phyloP scores from a whole-genome alignment of 257 asterid genomes.

The Plantago elongata region DNA sequence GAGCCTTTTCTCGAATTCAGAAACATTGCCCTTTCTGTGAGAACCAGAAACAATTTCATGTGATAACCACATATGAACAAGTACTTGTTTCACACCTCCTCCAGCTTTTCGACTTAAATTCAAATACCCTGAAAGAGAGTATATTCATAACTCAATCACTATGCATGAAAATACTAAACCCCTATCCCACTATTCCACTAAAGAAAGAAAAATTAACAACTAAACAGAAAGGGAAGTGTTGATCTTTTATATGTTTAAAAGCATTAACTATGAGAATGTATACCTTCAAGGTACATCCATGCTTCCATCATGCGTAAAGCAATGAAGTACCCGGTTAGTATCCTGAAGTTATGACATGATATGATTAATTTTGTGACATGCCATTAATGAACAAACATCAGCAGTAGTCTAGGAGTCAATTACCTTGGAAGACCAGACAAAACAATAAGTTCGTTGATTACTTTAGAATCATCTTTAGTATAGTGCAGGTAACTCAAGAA shows the following conservation, averaged over 20 bases:
- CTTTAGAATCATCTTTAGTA: constrained; percentile 76
- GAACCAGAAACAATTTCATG: constrained; percentile 66
- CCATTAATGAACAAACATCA: neutral
- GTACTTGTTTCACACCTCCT: constrained; percentile 86
- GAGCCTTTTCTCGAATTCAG: constrained; percentile 73
- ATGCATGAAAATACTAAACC: too few species aligned
- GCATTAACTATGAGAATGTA: neutral
- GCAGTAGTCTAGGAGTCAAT: constrained; percentile 1
- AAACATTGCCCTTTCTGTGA: constrained; percentile 78
- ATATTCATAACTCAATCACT: too few species aligned
- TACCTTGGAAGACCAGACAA: constrained; percentile 94
- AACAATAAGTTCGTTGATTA: constrained; percentile 72
- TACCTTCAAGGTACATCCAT: constrained; percentile 85
- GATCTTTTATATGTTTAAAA: neutral
- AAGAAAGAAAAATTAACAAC: too few species aligned
- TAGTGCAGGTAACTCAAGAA: neutral
- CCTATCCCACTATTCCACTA: too few species aligned
- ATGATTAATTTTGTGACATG: neutral
- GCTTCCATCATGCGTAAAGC: constrained; percentile 99
- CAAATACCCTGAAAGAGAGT: constrained; percentile 48
- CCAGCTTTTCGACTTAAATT: constrained; percentile 25
- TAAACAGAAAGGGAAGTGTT: too few species aligned
- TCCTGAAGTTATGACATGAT: constrained; percentile 29
- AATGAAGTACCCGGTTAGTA: constrained; percentile 77
- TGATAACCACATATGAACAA: constrained; percentile 95